Percentiles rank a stretch among this genome's conserved stretches.
Evolutionary conservation across 768 basidiomycete genomes (phyloP).

Genomic region (Candolleomyces efflorescens): DNA sequence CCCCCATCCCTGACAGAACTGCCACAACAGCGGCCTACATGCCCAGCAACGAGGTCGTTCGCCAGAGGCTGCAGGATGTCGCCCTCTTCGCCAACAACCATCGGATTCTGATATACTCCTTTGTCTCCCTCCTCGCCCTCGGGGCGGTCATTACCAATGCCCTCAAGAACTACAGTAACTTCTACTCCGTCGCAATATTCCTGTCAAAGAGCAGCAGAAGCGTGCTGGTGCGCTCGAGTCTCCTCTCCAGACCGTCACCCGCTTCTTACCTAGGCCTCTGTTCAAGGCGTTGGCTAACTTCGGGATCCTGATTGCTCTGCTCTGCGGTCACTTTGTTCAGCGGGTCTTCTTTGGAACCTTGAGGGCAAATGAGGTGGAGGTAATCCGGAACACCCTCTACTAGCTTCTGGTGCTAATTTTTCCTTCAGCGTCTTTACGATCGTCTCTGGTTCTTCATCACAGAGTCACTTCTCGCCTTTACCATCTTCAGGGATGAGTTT

Average conservation of each 20-base stretch:
- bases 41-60: slow-evolving; percentile 48
- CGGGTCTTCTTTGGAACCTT: slow-evolving; percentile 89
- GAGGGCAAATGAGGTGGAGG: slow-evolving; percentile 88
- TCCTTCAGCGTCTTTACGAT: slow-evolving; percentile 85
- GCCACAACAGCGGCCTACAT: slow-evolving; percentile 21
- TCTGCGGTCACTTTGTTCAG: slow-evolving; percentile 76
- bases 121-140: slow-evolving; percentile 65
- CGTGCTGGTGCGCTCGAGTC: slow-evolving; percentile 60
- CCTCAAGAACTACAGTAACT: slow-evolving; percentile 79
- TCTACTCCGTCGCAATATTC: slow-evolving; percentile 90
- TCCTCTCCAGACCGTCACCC: slow-evolving; percentile 2
- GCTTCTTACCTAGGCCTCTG: slow-evolving; percentile 33
- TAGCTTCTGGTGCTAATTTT: background rate
- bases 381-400: slow-evolving; percentile 27
- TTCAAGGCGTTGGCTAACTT: slow-evolving; percentile 80
- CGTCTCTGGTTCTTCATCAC: slow-evolving; percentile 97
- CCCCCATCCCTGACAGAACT: background rate
- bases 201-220: slow-evolving; percentile 94
- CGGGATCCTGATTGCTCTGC: slow-evolving; percentile 69
- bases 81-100: slow-evolving; percentile 52
- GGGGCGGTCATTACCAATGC: slow-evolving; percentile 75
- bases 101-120: slow-evolving; percentile 63
- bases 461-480: slow-evolving; percentile 92
- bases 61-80: slow-evolving; percentile 47
- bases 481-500: slow-evolving; percentile 95